phyloP scores from a whole-genome alignment of 768 basidiomycete species.

The Russula griseocarnosa region DNA sequence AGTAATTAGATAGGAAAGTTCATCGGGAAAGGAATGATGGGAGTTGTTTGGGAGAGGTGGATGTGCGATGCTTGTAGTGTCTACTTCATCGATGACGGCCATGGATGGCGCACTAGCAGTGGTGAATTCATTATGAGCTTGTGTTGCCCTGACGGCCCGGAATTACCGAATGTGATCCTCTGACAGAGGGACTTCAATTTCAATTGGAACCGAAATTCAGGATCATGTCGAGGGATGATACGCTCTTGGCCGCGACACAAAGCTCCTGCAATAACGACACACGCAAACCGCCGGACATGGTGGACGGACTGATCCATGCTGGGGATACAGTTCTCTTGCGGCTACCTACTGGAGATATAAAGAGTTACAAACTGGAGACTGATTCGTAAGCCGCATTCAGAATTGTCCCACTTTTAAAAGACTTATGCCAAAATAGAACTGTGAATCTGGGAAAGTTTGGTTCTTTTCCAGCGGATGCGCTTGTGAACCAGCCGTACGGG shows the following conservation, averaged over 20 bases:
- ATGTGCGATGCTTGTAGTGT: not conserved
- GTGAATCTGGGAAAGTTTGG: conserved; percentile 83
- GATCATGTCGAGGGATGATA: conserved; percentile 1
- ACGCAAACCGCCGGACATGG: not conserved
- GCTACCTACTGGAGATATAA: conserved; percentile 76
- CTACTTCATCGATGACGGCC: conserved; percentile 19
- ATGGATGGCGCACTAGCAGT: not conserved
- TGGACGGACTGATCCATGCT: conserved; percentile 43
- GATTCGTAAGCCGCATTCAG: conserved; percentile 13
- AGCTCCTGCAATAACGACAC: not conserved
- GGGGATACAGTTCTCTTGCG: conserved; percentile 78
- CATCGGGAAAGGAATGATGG: conserved; percentile 25
- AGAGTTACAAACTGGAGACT: conserved; percentile 65
- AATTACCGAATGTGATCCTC: not conserved
- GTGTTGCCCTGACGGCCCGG: not conserved
- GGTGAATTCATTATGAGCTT: too few species aligned
- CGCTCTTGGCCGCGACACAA: not conserved
- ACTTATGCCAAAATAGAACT: conserved; percentile 43
- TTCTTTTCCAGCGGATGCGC: conserved; percentile 69
- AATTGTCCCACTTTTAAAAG: not conserved
- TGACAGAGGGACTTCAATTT: not conserved
- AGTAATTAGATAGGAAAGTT: conserved; percentile 25
- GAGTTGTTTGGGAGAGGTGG: not conserved
- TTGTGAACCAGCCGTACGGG: conserved; percentile 82
- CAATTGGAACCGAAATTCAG: not conserved